phyloP scores from a whole-genome alignment of 768 basidiomycete species.

The Suillus discolor region DNA sequence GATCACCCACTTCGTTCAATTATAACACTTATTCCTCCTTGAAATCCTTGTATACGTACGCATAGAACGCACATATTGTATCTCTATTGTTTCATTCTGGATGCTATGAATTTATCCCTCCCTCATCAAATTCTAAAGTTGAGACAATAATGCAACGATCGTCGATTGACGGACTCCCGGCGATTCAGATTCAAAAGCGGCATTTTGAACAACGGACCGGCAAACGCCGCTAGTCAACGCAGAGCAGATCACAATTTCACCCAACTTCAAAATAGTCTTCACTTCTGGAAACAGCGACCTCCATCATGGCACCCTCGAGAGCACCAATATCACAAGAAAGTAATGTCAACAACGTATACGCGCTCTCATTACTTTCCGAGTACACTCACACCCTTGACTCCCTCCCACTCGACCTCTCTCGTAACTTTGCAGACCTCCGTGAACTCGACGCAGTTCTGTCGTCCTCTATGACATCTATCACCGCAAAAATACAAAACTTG shows the following conservation, averaged over 20 bases:
- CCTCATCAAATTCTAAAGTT: not conserved
- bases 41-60: not conserved
- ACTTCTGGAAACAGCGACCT: conserved; percentile 1
- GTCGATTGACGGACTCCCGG: not conserved
- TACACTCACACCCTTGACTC: conserved; percentile 93
- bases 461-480: conserved; percentile 80
- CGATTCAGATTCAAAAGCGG: not conserved
- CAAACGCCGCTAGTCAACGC: conserved; percentile 24
- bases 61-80: conserved; percentile 27
- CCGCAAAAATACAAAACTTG: conserved; percentile 74
- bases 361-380: conserved; percentile 73
- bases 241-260: not conserved
- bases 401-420: conserved; percentile 91
- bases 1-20: not conserved
- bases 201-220: conserved; percentile 27
- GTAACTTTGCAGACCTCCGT: conserved; percentile 92
- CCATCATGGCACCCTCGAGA: conserved; percentile 40
- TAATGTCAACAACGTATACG: conserved; percentile 52
- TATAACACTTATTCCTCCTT: no score
- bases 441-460: conserved; percentile 99
- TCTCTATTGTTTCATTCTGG: conserved; percentile 15
- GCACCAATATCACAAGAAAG: conserved; percentile 30
- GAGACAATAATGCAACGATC: conserved; percentile 11
- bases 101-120: conserved; percentile 9
- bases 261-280: not conserved